These are phyloP conservation scores for Xylaria sp. DNA, from an alignment of 2,329 filamentous ascomycete species.

Conservation along the genomic window DNA sequence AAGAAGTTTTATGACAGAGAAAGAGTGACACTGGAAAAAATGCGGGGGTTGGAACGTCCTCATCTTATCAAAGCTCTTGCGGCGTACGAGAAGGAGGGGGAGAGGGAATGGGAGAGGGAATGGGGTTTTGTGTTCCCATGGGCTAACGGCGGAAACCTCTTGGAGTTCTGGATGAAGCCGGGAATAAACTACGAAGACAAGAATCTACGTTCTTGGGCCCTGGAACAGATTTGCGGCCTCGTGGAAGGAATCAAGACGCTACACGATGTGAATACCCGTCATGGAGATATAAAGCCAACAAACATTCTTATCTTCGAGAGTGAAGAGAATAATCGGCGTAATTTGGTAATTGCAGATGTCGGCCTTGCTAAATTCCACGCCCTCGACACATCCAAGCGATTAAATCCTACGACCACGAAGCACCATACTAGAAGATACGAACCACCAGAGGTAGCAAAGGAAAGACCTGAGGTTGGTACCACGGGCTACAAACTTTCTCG, in stretches of 20 bases:
- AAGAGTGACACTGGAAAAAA: slow-evolving; percentile 5
- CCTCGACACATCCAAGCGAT: background rate
- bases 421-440: slow-evolving; percentile 3
- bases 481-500: background rate
- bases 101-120: background rate
- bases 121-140: slow-evolving; percentile 9
- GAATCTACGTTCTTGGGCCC: slow-evolving; percentile 4
- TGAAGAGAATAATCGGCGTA: background rate
- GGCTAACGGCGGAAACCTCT: slow-evolving; percentile 5
- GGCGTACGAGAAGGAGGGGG: slow-evolving; percentile 5
- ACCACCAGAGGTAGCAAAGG: background rate
- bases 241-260: slow-evolving; percentile 7
- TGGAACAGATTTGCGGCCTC: slow-evolving; percentile 1
- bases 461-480: too few relatives aligned
- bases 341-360: slow-evolving; percentile 8
- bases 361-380: slow-evolving; percentile 6
- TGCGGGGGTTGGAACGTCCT: slow-evolving; percentile 2
- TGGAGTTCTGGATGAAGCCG: background rate
- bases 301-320: slow-evolving; percentile 16
- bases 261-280: background rate
- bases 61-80: slow-evolving; percentile 1
- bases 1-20: background rate
- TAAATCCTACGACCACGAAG: background rate
- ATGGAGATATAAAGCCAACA: slow-evolving; percentile 21
- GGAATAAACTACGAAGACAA: background rate